Evolutionary conservation across 345 rosid species (phyloP).

Genomic region (Noccaea caerulescens): DNA sequence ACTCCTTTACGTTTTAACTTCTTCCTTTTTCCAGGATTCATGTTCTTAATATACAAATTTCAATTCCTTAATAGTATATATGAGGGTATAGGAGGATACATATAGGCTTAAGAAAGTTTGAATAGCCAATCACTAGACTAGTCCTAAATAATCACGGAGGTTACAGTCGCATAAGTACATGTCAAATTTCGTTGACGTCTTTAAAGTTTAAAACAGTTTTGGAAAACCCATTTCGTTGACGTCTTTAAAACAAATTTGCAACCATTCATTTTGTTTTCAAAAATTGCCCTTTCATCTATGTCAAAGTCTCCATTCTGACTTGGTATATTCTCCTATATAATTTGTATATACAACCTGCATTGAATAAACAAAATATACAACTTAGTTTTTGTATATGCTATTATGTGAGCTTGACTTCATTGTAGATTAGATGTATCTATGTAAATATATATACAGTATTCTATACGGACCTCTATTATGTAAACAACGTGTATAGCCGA

Average conservation of each 20-base stretch:
- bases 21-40: neutral
- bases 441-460: neutral
- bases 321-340: conserved; percentile 22
- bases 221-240: conserved; percentile 8
- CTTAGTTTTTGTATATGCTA: neutral
- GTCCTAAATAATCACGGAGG: conserved; percentile 26
- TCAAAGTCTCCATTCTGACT: conserved; percentile 41
- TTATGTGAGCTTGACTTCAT: conserved; percentile 30
- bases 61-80: no score
- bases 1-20: conserved; percentile 20
- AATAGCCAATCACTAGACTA: conserved; percentile 21
- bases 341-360: conserved; percentile 28
- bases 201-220: neutral
- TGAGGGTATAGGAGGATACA: neutral
- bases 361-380: neutral
- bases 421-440: conserved; percentile 2
- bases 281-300: conserved; percentile 33
- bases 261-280: conserved; percentile 31
- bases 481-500: conserved; percentile 44
- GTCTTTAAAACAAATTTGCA: conserved; percentile 18
- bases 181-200: conserved; percentile 11
- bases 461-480: conserved; percentile 37
- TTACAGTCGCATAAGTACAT: conserved; percentile 25
- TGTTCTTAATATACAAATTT: neutral
- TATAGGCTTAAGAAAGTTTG: neutral